Evolutionary conservation across 108 stramenopile species (phyloP).

Genomic region (Aurantiochytrium sp.): DNA sequence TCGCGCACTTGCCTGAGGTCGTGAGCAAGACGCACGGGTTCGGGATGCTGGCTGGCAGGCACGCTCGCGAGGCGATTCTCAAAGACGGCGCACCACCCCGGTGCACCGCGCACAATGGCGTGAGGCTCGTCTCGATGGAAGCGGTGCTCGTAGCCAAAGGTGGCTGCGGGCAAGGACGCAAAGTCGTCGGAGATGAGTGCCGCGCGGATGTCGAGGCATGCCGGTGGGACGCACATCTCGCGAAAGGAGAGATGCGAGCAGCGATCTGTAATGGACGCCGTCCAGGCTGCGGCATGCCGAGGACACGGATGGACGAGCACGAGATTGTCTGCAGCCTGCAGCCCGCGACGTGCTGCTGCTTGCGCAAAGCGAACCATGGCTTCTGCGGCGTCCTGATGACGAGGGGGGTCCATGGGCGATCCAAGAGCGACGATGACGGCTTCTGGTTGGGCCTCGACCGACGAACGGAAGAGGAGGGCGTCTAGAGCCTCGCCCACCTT

Average conservation of each 20-base stretch:
- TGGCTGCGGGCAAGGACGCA: neutral
- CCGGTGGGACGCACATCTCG: neutral
- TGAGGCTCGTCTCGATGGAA: too few species aligned
- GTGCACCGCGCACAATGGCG: too few species aligned
- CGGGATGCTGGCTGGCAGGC: too few species aligned
- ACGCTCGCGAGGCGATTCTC: too few species aligned
- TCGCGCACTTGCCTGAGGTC: too few species aligned
- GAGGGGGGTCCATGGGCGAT: neutral
- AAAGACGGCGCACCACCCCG: too few species aligned
- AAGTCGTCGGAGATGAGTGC: neutral
- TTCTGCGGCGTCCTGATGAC: neutral
- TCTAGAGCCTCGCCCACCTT: neutral
- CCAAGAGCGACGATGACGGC: neutral
- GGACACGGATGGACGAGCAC: neutral
- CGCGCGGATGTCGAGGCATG: neutral
- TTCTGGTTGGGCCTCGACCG: neutral
- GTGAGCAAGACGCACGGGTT: too few species aligned
- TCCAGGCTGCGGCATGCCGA: neutral
- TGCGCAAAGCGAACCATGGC: neutral
- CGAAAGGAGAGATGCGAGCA: neutral
- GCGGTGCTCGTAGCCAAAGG: neutral
- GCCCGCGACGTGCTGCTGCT: neutral
- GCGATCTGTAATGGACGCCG: neutral
- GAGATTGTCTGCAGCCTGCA: neutral
- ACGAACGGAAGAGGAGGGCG: neutral